A percentile compares a stretch with the other conserved stretches of the same genome.
Conservation (phyloP, 495 filamentous ascomycete genomes). For the Tetracladium marchalianum region DNA sequence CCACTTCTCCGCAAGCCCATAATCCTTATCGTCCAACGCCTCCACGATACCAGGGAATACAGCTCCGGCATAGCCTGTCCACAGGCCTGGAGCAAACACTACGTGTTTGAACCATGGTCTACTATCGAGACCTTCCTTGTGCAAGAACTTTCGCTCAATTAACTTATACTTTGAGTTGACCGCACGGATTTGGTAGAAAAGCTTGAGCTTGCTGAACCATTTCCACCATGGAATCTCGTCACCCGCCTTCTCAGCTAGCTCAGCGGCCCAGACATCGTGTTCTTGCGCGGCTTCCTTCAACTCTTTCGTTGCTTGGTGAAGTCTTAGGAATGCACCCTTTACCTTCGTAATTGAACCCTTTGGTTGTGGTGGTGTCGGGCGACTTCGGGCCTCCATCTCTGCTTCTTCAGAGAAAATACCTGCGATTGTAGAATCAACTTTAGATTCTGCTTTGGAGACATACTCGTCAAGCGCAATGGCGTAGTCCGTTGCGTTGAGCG, state of each 20-base stretch:
- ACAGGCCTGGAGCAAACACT: constrained; percentile 76
- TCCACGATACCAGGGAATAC: constrained; percentile 83
- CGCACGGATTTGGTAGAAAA: constrained; percentile 52
- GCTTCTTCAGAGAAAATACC: constrained; percentile 28
- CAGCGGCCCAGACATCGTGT: constrained; percentile 49
- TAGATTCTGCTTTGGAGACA: constrained; percentile 54
- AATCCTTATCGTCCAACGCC: constrained; percentile 69
- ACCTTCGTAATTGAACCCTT: constrained; percentile 48
- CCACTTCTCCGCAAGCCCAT: constrained; percentile 60
- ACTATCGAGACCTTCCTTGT: constrained; percentile 68
- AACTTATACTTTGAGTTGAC: constrained; percentile 62
- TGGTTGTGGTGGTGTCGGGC: constrained; percentile 16
- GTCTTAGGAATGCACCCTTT: constrained; percentile 30
- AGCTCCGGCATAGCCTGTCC: constrained; percentile 78
- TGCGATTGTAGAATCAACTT: constrained; percentile 33
- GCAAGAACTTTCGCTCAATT: constrained; percentile 75
- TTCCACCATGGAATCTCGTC: constrained; percentile 74
- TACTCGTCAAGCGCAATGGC: constrained; percentile 53
- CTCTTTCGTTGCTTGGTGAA: constrained; percentile 36
- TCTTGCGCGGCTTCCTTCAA: constrained; percentile 47
- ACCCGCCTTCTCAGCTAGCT: constrained; percentile 55
- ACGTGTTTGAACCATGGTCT: constrained; percentile 92
- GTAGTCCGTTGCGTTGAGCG: constrained; percentile 70
- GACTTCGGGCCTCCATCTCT: constrained; percentile 42
- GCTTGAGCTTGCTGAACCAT: constrained; percentile 55